Evolutionary conservation across 257 asterid genomes (phyloP).

Genomic region (Petunia secreta): DNA sequence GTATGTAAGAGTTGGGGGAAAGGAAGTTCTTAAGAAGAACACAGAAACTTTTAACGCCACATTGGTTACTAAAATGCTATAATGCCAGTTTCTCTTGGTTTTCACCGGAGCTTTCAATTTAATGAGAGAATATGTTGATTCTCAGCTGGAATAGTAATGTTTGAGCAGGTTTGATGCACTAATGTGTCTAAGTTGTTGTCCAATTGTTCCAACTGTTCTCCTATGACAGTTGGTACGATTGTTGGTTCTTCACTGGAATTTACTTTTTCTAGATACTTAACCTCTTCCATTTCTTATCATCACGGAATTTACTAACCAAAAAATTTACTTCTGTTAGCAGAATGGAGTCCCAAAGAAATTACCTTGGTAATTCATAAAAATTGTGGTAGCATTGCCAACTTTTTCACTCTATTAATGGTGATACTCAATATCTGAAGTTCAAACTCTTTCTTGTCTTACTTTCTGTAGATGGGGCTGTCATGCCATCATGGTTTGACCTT

Average conservation of each 20-base stretch:
- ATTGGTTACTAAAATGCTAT: neutral
- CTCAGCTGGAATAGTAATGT: neutral
- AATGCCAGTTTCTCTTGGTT: neutral
- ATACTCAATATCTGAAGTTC: neutral
- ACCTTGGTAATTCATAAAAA: neutral
- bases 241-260: neutral
- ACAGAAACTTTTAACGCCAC: neutral
- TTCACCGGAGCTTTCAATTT: neutral
- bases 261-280: neutral
- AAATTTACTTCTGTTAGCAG: neutral
- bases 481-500: conserved; percentile 99
- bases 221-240: neutral
- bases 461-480: conserved; percentile 81
- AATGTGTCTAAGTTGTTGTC: neutral
- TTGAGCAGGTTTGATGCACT: neutral
- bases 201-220: neutral
- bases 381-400: neutral
- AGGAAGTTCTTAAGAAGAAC: neutral
- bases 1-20: neutral
- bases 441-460: neutral
- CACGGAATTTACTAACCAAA: neutral
- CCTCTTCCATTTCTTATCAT: neutral
- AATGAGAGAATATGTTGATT: neutral
- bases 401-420: neutral
- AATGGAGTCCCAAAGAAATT: neutral